phyloP scores from a whole-genome alignment of 768 basidiomycete species.

The Cyclocybe aegerita region DNA sequence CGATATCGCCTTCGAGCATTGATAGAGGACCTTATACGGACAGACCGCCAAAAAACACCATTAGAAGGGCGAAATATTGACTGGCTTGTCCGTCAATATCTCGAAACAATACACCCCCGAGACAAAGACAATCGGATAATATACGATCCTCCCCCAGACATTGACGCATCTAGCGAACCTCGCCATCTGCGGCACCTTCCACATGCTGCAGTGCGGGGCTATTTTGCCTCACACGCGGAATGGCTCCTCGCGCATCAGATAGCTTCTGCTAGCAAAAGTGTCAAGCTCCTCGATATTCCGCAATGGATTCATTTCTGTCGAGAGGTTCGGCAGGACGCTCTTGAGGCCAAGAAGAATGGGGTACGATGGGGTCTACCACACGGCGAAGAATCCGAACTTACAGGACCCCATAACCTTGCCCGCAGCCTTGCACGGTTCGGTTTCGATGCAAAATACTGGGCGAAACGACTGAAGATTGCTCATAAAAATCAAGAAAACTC shows the following conservation, averaged over 20 bases:
- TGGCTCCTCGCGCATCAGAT: constrained; percentile 59
- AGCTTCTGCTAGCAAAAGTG: constrained; percentile 19
- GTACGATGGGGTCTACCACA: constrained; percentile 32
- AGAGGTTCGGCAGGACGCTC: constrained; percentile 28
- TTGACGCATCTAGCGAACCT: constrained; percentile 25
- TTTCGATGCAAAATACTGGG: constrained; percentile 27
- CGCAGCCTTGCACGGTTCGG: constrained; percentile 32
- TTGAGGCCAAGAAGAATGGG: constrained; percentile 24
- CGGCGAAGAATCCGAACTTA: neutral
- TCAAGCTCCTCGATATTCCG: constrained; percentile 36
- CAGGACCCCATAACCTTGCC: constrained; percentile 8
- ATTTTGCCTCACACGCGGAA: constrained; percentile 54
- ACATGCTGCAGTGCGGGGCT: constrained; percentile 45
- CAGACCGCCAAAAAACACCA: constrained; percentile 29
- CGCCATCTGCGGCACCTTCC: constrained; percentile 49
- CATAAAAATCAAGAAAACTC: constrained; percentile 4
- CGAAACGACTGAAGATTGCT: constrained; percentile 20
- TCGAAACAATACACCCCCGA: constrained; percentile 20
- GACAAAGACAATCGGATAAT: constrained; percentile 32
- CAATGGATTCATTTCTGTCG: constrained; percentile 50
- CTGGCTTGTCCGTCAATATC: constrained; percentile 49
- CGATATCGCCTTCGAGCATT: constrained; percentile 48
- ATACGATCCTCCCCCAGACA: constrained; percentile 28
- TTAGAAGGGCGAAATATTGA: constrained; percentile 40
- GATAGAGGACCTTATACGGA: constrained; percentile 43